Evolutionary conservation across 1,139 yeast species (phyloP).

Genomic region (Kodamaea sp.): DNA sequence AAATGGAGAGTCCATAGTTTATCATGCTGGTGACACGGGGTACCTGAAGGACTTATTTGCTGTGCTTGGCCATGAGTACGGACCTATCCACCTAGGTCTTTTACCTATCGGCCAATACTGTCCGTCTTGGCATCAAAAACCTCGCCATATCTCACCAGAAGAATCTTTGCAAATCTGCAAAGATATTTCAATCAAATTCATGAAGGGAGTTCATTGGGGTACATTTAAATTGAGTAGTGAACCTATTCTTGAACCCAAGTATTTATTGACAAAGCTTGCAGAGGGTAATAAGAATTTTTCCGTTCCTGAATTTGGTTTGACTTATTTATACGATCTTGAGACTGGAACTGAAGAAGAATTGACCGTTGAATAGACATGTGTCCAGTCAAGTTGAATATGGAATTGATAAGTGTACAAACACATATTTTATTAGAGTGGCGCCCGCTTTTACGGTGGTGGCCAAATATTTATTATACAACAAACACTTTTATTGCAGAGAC

Average conservation of each 20-base stretch:
- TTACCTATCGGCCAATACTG: conserved; percentile 94
- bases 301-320: conserved; percentile 46
- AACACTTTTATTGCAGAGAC: neutral
- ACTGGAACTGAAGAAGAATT: conserved; percentile 6
- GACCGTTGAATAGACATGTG: conserved; percentile 3
- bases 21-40: conserved; percentile 96
- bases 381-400: too few relatives aligned
- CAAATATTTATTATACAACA: neutral
- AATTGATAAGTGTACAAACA: too few relatives aligned
- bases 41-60: conserved; percentile 71
- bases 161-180: conserved; percentile 72
- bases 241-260: conserved; percentile 80
- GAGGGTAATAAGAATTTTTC: conserved; percentile 24
- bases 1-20: conserved; percentile 68
- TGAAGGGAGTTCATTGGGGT: conserved; percentile 96
- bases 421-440: too few relatives aligned
- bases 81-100: conserved; percentile 67
- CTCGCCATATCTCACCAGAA: conserved; percentile 82
- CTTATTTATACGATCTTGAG: conserved; percentile 38
- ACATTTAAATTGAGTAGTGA: conserved; percentile 89
- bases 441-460: too few relatives aligned
- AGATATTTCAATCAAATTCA: conserved; percentile 59
- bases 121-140: conserved; percentile 92
- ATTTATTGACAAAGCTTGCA: conserved; percentile 28
- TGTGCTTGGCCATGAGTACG: conserved; percentile 62